A percentile compares a stretch with the other conserved stretches of the same genome.
Evolutionary conservation across 2,329 filamentous ascomycete species (phyloP).

Genomic region (Diaporthe citri): DNA sequence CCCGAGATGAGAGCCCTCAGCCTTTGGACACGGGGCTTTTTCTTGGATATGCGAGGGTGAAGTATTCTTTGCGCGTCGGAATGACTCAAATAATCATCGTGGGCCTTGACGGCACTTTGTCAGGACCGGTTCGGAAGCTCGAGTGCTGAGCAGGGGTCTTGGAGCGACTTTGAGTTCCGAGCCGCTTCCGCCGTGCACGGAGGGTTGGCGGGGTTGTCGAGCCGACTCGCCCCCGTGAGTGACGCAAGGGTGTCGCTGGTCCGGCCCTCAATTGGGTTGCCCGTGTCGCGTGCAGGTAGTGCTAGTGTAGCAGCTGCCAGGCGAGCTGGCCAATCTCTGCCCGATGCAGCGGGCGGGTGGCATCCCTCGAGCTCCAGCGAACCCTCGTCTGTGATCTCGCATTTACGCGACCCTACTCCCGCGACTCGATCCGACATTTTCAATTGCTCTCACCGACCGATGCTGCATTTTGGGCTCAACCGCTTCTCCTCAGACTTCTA

Average conservation of each 20-base stretch:
- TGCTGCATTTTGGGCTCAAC: neutral
- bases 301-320: slow-evolving; percentile 26
- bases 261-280: slow-evolving; percentile 22
- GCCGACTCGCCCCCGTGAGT: slow-evolving; percentile 25
- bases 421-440: slow-evolving; percentile 14
- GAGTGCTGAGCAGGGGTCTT: slow-evolving; percentile 9
- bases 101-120: slow-evolving; percentile 11
- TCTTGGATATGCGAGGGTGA: neutral
- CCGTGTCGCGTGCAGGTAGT: slow-evolving; percentile 20
- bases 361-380: slow-evolving; percentile 20
- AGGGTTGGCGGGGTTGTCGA: slow-evolving; percentile 11
- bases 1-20: neutral
- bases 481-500: slow-evolving; percentile 26
- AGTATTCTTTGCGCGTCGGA: neutral
- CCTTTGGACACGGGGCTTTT: neutral
- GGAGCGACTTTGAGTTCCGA: slow-evolving; percentile 1
- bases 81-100: slow-evolving; percentile 5
- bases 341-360: slow-evolving; percentile 22
- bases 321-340: slow-evolving; percentile 31
- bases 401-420: slow-evolving; percentile 20
- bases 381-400: slow-evolving; percentile 19
- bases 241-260: slow-evolving; percentile 31
- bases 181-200: slow-evolving; percentile 27
- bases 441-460: slow-evolving; percentile 8
- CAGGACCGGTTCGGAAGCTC: slow-evolving; percentile 15